Conservation (phyloP, 768 basidiomycete genomes). For the Leccinum olivaceopallidum region DNA sequence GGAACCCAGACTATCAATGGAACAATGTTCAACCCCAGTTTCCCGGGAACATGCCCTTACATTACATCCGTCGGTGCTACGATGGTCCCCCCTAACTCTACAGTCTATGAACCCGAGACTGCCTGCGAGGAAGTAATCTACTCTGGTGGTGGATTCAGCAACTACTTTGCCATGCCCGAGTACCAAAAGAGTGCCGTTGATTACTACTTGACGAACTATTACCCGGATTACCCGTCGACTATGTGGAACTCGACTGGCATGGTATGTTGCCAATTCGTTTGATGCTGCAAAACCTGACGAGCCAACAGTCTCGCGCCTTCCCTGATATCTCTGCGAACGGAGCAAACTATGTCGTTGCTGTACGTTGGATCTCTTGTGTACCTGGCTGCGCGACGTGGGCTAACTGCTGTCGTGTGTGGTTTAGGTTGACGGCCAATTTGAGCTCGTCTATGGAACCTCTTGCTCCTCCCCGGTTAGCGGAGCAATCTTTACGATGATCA, state of each 20-base stretch:
- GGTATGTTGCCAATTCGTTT: slow-evolving; percentile 16
- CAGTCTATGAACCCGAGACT: slow-evolving; percentile 28
- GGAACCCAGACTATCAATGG: slow-evolving; percentile 28
- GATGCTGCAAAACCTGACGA: slow-evolving; percentile 32
- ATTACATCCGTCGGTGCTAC: slow-evolving; percentile 51
- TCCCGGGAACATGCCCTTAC: slow-evolving; percentile 47
- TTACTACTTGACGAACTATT: slow-evolving; percentile 33
- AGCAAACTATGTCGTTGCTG: slow-evolving; percentile 31
- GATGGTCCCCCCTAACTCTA: slow-evolving; percentile 38
- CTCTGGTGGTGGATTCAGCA: slow-evolving; percentile 38
- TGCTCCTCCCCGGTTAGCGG: slow-evolving; percentile 30
- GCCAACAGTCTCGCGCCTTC: slow-evolving; percentile 35
- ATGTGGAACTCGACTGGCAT: slow-evolving; percentile 32
- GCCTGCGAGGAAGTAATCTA: slow-evolving; percentile 33
- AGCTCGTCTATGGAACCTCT: slow-evolving; percentile 34
- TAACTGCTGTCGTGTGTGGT: no score
- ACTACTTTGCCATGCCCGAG: slow-evolving; percentile 41
- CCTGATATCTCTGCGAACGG: slow-evolving; percentile 41
- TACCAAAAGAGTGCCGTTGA: slow-evolving; percentile 41
- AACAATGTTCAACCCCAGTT: slow-evolving; percentile 40
- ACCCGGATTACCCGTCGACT: slow-evolving; percentile 22
- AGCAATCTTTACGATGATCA: no score
- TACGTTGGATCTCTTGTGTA: slow-evolving; percentile 3
- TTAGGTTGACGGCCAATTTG: slow-evolving; percentile 39
- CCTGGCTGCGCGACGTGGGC: no score